phyloP scores from a whole-genome alignment of 2,329 filamentous ascomycete genomes.

The Hypocrella siamensis region DNA sequence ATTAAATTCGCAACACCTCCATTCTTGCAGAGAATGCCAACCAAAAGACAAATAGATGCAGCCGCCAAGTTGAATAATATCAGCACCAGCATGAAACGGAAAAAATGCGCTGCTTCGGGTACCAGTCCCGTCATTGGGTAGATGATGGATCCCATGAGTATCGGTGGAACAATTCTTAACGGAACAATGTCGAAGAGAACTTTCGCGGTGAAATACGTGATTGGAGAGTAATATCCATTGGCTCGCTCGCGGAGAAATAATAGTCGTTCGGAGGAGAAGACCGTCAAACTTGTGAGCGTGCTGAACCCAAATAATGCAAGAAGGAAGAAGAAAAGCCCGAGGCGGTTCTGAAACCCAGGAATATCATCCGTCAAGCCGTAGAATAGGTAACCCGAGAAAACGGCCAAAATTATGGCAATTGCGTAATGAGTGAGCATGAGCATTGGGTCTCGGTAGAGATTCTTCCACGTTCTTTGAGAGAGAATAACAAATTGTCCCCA shows the following conservation, averaged over 20 bases:
- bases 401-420: conserved; percentile 85
- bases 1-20: conserved; percentile 83
- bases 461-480: conserved; percentile 85
- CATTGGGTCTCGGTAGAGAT: conserved; percentile 93
- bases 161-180: conserved; percentile 81
- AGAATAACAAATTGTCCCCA: conserved; percentile 75
- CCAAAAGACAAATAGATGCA: conserved; percentile 84
- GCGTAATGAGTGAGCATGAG: conserved; percentile 98
- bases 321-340: conserved; percentile 95
- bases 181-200: conserved; percentile 97
- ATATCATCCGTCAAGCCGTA: conserved; percentile 95
- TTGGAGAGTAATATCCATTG: conserved; percentile 88
- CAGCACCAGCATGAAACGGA: conserved; percentile 80
- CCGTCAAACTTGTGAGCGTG: conserved; percentile 81
- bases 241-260: conserved; percentile 87
- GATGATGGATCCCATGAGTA: conserved; percentile 88
- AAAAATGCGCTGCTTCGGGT: conserved; percentile 66
- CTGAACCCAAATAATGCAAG: conserved; percentile 93
- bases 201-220: conserved; percentile 90
- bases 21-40: conserved; percentile 90
- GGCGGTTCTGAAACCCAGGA: conserved; percentile 90
- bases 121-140: conserved; percentile 96
- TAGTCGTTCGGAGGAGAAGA: conserved; percentile 81
- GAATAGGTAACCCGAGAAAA: conserved; percentile 89
- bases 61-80: conserved; percentile 94